Evolutionary conservation across 164 flowering plant genomes (phyloP), one percentile per base, ranked within the genome.

Genomic region (Vitis labrusca): DNA sequence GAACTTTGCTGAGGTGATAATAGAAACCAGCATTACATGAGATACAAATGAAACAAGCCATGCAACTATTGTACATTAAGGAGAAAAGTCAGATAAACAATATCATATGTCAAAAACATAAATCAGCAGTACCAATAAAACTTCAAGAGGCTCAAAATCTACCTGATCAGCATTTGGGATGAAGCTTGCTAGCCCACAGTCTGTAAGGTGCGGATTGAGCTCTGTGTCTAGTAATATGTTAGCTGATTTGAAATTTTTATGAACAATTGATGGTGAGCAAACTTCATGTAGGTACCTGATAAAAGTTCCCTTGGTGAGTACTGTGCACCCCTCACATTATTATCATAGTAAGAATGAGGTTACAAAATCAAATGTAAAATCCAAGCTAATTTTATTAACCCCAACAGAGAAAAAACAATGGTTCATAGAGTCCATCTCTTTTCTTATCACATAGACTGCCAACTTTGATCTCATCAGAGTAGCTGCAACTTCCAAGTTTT

Each of bases 121-220:
- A 23, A 10, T 59, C 10, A 23, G 37, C 37, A 23, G 66, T 37
- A 51, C 51, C 54, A 62, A 10, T 54, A 12, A 61, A 67, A 57
- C 10, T 58, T 63, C 16, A 59, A 47, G 12, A 61, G 23, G 61
- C 57, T 64, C 5, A 50, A 64, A 53, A 80, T 74, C 70, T 65
- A 86, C 95, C 91, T 88, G 88, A 63, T 93, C 90, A 62, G 89
- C 86, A 77, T 89, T 88, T 10, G 86, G 86, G 51, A 90, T 68
- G 68, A 79, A 84, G 80, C 86, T 87, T 61, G 91, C 96, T 61
- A 95, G 73, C 48, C 97, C 99, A 73, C 88, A 88, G 73, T 91
- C 99, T 59, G 99, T 87, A 69, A 95, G 87, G 67, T 93, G 98
- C 72, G 99, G 98, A 74, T 90, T 91, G 70, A 96, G 91, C 75